phyloP scores from a whole-genome alignment of 768 basidiomycete species.

The Crassisporium funariophilum region DNA sequence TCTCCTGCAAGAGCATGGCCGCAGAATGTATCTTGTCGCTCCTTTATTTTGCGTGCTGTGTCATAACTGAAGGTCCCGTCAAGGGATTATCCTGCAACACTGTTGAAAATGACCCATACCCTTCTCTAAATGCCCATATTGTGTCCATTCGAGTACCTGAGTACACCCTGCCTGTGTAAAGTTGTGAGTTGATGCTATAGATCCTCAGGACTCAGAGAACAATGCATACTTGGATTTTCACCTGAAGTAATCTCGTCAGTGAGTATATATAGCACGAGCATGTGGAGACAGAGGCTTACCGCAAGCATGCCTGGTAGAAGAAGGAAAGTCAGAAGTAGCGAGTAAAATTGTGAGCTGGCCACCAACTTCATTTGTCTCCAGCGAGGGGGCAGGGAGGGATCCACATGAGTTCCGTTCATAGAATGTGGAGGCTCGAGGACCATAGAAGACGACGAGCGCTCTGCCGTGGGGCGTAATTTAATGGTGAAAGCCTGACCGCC shows the following conservation, averaged over 20 bases:
- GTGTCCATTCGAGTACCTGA: conserved; percentile 62
- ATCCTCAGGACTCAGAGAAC: conserved; percentile 2
- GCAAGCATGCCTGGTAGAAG: conserved; percentile 44
- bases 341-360: background rate
- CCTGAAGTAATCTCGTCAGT: conserved; percentile 28
- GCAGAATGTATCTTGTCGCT: conserved; percentile 67
- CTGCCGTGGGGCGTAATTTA: conserved; percentile 73
- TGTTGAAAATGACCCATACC: conserved; percentile 33
- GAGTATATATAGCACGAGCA: background rate
- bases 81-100: too few species aligned
- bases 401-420: conserved; percentile 44
- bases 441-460: conserved; percentile 73
- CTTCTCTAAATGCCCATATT: conserved; percentile 63
- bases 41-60: conserved; percentile 61
- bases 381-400: conserved; percentile 43
- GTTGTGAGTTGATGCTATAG: conserved; percentile 1
- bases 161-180: conserved; percentile 43
- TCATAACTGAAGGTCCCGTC: conserved; percentile 60
- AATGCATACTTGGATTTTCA: conserved; percentile 61
- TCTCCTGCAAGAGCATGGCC: conserved; percentile 47
- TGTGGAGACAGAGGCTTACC: conserved; percentile 30
- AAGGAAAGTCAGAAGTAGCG: background rate
- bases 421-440: conserved; percentile 72
- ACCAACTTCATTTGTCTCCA: conserved; percentile 79
- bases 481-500: conserved; percentile 86